Evolutionary conservation across 371 early-diverging fungal species (phyloP).

Genomic region (Mortierella sp.): DNA sequence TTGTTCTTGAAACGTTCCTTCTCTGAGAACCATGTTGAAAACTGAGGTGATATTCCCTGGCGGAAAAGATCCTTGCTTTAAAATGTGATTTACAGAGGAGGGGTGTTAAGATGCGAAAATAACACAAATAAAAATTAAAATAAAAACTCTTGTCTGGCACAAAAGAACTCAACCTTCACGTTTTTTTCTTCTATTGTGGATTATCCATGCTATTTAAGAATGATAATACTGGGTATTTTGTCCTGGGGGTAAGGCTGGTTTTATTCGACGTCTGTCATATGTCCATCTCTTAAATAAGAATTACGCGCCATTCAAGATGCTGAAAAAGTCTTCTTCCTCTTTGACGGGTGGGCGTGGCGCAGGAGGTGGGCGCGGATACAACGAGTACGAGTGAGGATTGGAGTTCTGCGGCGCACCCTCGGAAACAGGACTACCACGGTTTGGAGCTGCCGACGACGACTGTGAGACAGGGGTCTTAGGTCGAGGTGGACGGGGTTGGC

Average conservation of each 20-base stretch:
- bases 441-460: neutral
- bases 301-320: slow-evolving; percentile 32
- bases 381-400: neutral
- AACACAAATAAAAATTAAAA: neutral
- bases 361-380: slow-evolving; percentile 9
- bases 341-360: slow-evolving; percentile 18
- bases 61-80: neutral
- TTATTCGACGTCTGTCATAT: neutral
- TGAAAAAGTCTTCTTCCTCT: slow-evolving; percentile 52
- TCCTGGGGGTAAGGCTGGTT: neutral
- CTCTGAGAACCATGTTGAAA: neutral
- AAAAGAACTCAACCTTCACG: neutral
- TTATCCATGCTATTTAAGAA: neutral
- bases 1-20: neutral
- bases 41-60: neutral
- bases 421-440: neutral
- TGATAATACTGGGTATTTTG: neutral
- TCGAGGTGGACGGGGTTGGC: slow-evolving; percentile 1
- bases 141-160: neutral
- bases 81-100: neutral
- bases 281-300: neutral
- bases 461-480: slow-evolving; percentile 8
- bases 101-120: neutral
- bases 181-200: neutral
- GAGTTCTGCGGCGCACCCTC: neutral